Base-by-base conservation (phyloP, 2,329 filamentous ascomycete genomes). In the Sporothrix euskadiensis region DNA sequence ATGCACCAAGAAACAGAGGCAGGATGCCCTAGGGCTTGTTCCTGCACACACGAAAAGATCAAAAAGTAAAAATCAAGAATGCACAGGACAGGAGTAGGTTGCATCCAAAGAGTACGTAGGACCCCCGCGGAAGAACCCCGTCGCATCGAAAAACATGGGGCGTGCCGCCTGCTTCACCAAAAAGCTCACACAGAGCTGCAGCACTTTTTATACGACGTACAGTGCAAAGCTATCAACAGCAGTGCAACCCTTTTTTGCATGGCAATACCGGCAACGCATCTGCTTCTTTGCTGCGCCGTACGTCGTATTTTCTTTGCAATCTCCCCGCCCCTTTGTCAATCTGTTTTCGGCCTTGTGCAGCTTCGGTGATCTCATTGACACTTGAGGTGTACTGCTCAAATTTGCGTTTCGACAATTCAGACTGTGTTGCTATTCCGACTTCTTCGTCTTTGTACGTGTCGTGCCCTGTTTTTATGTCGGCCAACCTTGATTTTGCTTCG, bases 341-440 rank as follows among this genome's bases (percentile, higher is more conserved):
- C 56, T 71, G 41, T 47, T 61, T 63, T 71, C 54, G 69, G 69
- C 41, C 69, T 49, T 59, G 56, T 71, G 69, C 69, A 71, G 69
- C 12, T 3, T 41, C 32, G 39, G 39, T 61, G 69, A 71, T 71
- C 69, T 59, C 54, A 57, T 47, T 71, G 54, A 59, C 12, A 59
- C 19, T 30, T 52, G 7, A 10, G 1, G 52, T 26, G 32, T 32
- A 52, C 30, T 26, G 19, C 19, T 44, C 35, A 26, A 12, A 9
- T 7, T 7, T 22, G 32, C n/a, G 26, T 26, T 26, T 26, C 26
- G 26, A 26, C 26, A 2, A 39, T 7, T 32, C 32, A 10, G 10
- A 5, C 9, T 6, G 9, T 41, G 59, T 26, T 3, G 26, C 19
- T 32, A n/a, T 32, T 26, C 30, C 47, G 30, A 49, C 63, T 56